Evolutionary conservation across 1,284 basidiomycete genomes (phyloP).

Genomic region (Gastroboletus turbinatus): DNA sequence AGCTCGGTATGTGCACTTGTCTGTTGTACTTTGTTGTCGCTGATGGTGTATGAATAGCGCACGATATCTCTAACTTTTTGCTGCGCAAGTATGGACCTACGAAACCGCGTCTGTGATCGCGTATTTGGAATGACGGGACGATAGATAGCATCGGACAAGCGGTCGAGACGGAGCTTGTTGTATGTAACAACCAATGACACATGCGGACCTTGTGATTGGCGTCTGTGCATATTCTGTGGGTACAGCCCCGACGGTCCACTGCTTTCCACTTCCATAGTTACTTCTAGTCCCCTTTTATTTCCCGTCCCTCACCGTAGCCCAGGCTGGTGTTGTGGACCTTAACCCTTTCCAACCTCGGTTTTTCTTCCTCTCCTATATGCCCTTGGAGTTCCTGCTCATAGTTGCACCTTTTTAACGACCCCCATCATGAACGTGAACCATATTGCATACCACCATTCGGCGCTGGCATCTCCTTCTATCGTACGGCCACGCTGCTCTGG

Average conservation of each 20-base stretch:
- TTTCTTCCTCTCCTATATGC: background rate
- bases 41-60: slow-evolving; percentile 15
- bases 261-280: slow-evolving; percentile 1
- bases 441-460: background rate
- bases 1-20: slow-evolving; percentile 35
- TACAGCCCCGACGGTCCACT: background rate
- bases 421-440: slow-evolving; percentile 11
- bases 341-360: slow-evolving; percentile 7
- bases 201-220: background rate
- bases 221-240: background rate
- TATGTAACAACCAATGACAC: slow-evolving; percentile 8
- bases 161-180: background rate
- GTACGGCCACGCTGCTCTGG: slow-evolving; percentile 4
- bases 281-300: background rate
- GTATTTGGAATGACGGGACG: background rate
- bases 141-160: background rate
- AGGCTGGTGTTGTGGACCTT: slow-evolving; percentile 1
- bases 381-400: background rate
- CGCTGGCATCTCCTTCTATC: slow-evolving; percentile 2
- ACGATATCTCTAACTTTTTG: slow-evolving; percentile 29
- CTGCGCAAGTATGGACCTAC: slow-evolving; percentile 9
- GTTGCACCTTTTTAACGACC: slow-evolving; percentile 6
- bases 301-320: background rate
- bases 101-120: slow-evolving; percentile 13
- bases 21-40: background rate